Base-by-base conservation (phyloP, 1,284 basidiomycete species). In the Amylostereum areolatum region DNA sequence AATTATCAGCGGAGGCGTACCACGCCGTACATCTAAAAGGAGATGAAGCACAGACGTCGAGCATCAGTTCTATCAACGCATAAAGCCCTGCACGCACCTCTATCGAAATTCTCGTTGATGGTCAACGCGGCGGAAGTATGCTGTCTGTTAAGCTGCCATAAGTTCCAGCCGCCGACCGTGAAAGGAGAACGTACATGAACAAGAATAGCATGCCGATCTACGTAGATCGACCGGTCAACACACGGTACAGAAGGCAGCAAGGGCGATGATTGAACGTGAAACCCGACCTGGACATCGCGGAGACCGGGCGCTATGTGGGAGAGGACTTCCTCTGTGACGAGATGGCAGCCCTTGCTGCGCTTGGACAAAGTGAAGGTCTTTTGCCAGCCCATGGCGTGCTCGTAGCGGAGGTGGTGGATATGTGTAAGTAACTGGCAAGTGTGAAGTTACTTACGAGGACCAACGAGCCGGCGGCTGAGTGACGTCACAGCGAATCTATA, bases 101-200 rank as follows among this genome's bases (percentile, higher is more conserved):
- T 69, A 64, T 94, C 92, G 59, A 67, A 89, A 62, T 93, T 92
- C 68, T 92, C 89, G 67, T 95, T 93, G 55, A 96, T 73, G 0
- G 89, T 93, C 58, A 97, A 69, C 1, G 88, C 92, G 28, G 91
- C 91, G 43, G 89, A 92, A 2, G 93, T 97, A 65, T 97, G 93
- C 66, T 95, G 83, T 60, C 92, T 93, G 33, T 28, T 27, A 3
- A n/a, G 35, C n/a, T 24, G 25, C 11, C 35, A 28, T 43, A 24
- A 49, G 43, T 33, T 35, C n/a, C 31, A 43, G 24, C 18, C 18
- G 18, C 18, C 18, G 18, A 18, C 18, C 18, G 18, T 18, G 18
- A 18, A 18, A 18, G 24, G n/a, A 34, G 35, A 3, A 69, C 78
- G 45, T 59, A 85, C 83, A 89, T 84, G 68, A 88, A 88, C 34